A percentile compares a stretch with the other conserved stretches of the same genome.
Evolutionary conservation across 1,139 yeast genomes (phyloP).

Genomic region (Nakaseomyces nivariensis): DNA sequence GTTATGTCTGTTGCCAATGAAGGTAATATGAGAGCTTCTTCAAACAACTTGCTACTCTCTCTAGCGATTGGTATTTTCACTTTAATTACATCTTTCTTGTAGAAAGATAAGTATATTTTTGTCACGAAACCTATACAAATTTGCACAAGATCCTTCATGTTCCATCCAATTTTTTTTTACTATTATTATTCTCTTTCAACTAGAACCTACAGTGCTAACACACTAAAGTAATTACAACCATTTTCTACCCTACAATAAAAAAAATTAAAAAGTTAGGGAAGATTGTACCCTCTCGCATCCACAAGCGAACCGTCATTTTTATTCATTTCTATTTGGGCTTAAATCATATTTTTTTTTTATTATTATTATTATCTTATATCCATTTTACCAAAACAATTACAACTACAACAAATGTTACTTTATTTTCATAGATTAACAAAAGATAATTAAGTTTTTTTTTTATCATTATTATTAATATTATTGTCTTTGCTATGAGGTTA

Average conservation of each 20-base stretch:
- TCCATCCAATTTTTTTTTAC: no score
- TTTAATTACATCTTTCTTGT: conserved; percentile 9
- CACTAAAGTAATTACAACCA: no score
- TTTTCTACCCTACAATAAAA: no score
- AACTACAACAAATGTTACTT: background rate
- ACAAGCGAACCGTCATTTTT: background rate
- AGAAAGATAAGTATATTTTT: background rate
- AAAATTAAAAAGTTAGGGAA: no score
- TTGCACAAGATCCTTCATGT: no score
- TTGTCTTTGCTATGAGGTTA: background rate
- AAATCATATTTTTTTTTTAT: background rate
- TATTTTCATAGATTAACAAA: no score
- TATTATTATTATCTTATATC: background rate
- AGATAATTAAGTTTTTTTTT: no score
- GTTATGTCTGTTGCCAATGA: conserved; percentile 7
- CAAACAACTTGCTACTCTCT: background rate
- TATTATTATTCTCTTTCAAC: no score
- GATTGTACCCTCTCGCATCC: no score
- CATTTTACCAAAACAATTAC: background rate
- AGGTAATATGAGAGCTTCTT: background rate
- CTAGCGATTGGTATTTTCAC: conserved; percentile 8
- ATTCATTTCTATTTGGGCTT: background rate
- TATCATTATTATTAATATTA: no score
- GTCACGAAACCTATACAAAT: background rate
- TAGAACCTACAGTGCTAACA: no score